phyloP scores from a whole-genome alignment of 371 early-diverging fungal genomes.

The Circinella minor region DNA sequence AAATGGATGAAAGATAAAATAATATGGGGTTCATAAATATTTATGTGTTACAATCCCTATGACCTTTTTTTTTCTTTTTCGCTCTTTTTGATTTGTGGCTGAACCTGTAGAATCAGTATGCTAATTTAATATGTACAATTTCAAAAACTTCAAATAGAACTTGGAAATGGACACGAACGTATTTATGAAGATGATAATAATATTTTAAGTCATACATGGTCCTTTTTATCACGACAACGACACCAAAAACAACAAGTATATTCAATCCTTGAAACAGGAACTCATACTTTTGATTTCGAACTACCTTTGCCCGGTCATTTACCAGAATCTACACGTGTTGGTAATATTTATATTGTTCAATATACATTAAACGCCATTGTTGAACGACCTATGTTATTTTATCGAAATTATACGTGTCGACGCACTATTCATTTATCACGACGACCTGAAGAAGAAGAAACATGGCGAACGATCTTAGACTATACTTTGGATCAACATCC shows the following conservation, averaged over 20 bases:
- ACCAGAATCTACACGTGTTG: constrained; percentile 43
- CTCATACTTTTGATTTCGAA: constrained; percentile 44
- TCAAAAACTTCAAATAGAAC: not conserved
- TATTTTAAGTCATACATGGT: constrained; percentile 35
- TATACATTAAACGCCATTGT: constrained; percentile 40
- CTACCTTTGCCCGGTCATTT: constrained; percentile 39
- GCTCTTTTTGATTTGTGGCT: constrained; percentile 16
- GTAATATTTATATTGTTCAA: constrained; percentile 35
- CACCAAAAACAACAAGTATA: constrained; percentile 20
- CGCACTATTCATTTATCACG: constrained; percentile 31
- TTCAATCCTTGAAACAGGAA: constrained; percentile 24
- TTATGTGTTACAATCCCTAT: too few relatives aligned
- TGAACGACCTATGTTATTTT: constrained; percentile 33
- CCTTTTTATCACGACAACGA: constrained; percentile 25
- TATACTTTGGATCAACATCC: constrained; percentile 32
- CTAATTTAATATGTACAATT: too few relatives aligned
- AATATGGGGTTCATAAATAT: too few relatives aligned
- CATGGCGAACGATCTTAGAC: constrained; percentile 15
- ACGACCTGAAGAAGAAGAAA: constrained; percentile 21
- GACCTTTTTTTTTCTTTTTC: too few relatives aligned
- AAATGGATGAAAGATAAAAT: too few relatives aligned
- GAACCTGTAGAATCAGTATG: too few relatives aligned
- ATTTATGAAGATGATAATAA: constrained; percentile 31
- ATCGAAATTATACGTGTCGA: constrained; percentile 25
- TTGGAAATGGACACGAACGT: constrained; percentile 27